phyloP scores from a whole-genome alignment of 2,329 filamentous ascomycete species.

The Diplodia scrobiculata region DNA sequence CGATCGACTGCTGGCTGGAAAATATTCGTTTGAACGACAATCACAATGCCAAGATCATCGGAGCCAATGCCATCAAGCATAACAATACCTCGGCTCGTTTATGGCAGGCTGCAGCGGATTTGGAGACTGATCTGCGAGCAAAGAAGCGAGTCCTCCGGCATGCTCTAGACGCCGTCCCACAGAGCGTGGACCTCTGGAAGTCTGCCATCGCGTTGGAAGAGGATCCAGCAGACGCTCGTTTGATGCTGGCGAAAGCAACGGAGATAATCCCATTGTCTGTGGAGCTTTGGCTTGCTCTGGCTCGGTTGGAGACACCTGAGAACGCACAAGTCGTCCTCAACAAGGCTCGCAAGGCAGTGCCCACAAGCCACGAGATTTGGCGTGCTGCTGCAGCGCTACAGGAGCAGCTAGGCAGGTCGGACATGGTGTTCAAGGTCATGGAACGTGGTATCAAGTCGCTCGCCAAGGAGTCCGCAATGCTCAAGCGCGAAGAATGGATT shows the following conservation, averaged over 20 bases:
- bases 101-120: slow-evolving; percentile 93
- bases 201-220: slow-evolving; percentile 95
- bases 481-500: slow-evolving; percentile 97
- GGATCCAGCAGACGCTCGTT: slow-evolving; percentile 79
- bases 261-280: slow-evolving; percentile 92
- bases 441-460: slow-evolving; percentile 87
- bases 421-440: slow-evolving; percentile 82
- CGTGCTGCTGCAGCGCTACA: slow-evolving; percentile 89
- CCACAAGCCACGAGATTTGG: slow-evolving; percentile 94
- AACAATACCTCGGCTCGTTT: slow-evolving; percentile 85
- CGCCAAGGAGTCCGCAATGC: slow-evolving; percentile 90
- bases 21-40: slow-evolving; percentile 90
- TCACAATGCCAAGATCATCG: slow-evolving; percentile 93
- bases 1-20: slow-evolving; percentile 93
- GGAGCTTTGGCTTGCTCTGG: slow-evolving; percentile 92
- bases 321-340: slow-evolving; percentile 96
- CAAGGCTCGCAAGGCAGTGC: slow-evolving; percentile 88
- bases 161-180: slow-evolving; percentile 87
- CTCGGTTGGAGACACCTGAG: slow-evolving; percentile 82
- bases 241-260: slow-evolving; percentile 90
- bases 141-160: slow-evolving; percentile 93
- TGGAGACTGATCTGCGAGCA: slow-evolving; percentile 78
- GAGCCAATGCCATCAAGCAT: slow-evolving; percentile 86
- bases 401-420: slow-evolving; percentile 79
- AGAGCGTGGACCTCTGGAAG: slow-evolving; percentile 97